Percentiles rank a stretch among this genome's conserved stretches.
Conservation (phyloP, 768 basidiomycete genomes). For the Rhodocollybia butyracea region DNA sequence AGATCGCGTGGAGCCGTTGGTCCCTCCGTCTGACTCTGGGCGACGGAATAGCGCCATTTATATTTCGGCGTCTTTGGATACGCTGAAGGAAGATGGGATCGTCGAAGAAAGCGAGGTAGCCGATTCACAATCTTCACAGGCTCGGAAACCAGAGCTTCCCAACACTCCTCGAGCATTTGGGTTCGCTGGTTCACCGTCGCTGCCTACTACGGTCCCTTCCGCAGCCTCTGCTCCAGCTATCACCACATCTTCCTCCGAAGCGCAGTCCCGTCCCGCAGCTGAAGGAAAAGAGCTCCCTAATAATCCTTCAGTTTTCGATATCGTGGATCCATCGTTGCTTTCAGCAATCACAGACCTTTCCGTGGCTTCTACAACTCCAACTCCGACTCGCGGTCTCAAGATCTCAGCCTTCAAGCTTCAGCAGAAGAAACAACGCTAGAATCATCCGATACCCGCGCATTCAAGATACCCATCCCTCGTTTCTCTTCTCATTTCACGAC, state of each 20-base stretch:
- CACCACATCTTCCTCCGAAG: not conserved
- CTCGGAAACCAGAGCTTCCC: no score
- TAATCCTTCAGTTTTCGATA: not conserved
- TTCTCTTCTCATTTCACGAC: constrained; percentile 6
- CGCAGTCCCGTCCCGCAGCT: not conserved
- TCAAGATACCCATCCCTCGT: not conserved
- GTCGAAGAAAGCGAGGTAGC: not conserved
- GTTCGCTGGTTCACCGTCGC: not conserved
- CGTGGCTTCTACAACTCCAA: no score
- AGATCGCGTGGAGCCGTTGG: not conserved
- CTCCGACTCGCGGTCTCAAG: no score
- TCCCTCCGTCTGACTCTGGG: not conserved
- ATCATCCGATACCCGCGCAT: no score
- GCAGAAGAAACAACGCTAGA: no score
- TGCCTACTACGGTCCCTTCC: no score
- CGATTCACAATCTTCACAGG: not conserved
- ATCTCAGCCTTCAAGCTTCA: no score
- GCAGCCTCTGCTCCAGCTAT: no score
- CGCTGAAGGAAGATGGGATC: not conserved
- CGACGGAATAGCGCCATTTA: not conserved
- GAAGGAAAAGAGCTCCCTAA: not conserved
- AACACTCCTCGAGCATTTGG: no score
- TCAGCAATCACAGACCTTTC: no score
- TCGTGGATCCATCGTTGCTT: no score
- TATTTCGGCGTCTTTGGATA: not conserved